Base-by-base conservation (phyloP, 2,329 filamentous ascomycete species). In the Diaporthe sp. region DNA sequence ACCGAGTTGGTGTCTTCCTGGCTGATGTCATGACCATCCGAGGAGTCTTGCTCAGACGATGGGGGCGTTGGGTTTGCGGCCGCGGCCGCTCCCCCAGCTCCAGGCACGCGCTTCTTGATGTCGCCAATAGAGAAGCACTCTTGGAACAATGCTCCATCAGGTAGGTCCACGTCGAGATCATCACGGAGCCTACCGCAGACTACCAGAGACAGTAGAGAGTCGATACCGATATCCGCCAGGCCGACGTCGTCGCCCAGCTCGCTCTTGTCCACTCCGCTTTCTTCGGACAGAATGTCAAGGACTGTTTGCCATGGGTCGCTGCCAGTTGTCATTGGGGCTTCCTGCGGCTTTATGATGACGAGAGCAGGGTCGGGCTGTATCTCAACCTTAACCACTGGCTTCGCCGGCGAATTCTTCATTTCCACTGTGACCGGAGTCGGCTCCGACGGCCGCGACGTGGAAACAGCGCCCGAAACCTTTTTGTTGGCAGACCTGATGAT, bases 401-500 rank as follows among this genome's bases (percentile, higher is more conserved):
- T 40, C 19, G 55, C 19, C 12, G 55, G n/a, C 22, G 33, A 15
- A 0, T 25, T 33, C 6, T 55, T 30, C 52, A 55, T 17, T 55
- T 55, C 52, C 52, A 55, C 52, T 4, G 28, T 60, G 33, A 15
- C 55, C 22, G 33, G 33, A 40, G 22, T 38, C 10, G 33, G 12
- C 19, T 60, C 33, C 22, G 22, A 60, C 33, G 19, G 33, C 55
- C 55, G 22, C 7, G 22, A 60, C 10, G 33, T 40, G 19, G 55
- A 22, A 25, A n/a, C 22, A n/a, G 33, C 33, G 19, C 10, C 19
- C 25, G 33, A 38, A 19, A 40, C 55, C 30, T 25, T 60, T 22
- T 71, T 71, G 38, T 71, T 42, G 13, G 68, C 68, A 17, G 68
- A 57, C 68, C 30, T 57, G 19, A 71, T 42, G 38, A 71, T 57